Conservation (phyloP, 139 green algal species). For the Ulvella scutata region DNA sequence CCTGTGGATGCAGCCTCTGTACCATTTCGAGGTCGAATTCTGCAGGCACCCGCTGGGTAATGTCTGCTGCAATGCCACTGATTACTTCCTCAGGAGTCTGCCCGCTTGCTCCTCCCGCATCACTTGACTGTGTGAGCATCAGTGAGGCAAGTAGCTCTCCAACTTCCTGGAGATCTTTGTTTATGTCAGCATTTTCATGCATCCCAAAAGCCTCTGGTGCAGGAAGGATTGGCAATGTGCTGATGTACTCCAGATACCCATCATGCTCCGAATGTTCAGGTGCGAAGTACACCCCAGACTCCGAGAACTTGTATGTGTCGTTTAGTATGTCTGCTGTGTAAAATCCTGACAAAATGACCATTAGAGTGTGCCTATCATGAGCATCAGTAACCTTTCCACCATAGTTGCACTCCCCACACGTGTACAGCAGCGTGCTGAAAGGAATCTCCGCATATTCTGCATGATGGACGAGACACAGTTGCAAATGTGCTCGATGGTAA, state of each 20-base stretch:
- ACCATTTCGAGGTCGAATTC: constrained; percentile 41
- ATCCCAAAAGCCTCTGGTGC: constrained; percentile 54
- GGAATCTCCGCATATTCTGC: constrained; percentile 53
- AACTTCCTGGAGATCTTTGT: constrained; percentile 42
- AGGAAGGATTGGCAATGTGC: constrained; percentile 32
- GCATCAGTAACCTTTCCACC: constrained; percentile 48
- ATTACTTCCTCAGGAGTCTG: constrained; percentile 15
- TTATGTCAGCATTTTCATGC: constrained; percentile 64
- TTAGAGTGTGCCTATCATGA: constrained; percentile 58
- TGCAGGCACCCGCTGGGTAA: constrained; percentile 14
- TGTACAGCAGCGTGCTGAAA: constrained; percentile 50
- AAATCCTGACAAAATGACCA: constrained; percentile 45
- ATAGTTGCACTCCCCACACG: constrained; percentile 33
- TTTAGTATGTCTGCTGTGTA: constrained; percentile 36
- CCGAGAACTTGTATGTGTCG: constrained; percentile 23
- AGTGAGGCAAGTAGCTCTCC: constrained; percentile 15
- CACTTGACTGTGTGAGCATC: constrained; percentile 15
- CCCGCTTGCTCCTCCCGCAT: background rate
- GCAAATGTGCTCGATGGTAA: too few species aligned
- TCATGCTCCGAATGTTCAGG: constrained; percentile 24
- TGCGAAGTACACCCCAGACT: constrained; percentile 34
- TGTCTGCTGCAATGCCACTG: constrained; percentile 15
- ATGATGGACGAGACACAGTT: too few species aligned
- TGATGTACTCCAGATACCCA: constrained; percentile 56
- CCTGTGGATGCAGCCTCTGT: constrained; percentile 36